Evolutionary conservation across 129 eudicot genomes (phyloP).

Genomic region (Heracleum sosnowskyi): DNA sequence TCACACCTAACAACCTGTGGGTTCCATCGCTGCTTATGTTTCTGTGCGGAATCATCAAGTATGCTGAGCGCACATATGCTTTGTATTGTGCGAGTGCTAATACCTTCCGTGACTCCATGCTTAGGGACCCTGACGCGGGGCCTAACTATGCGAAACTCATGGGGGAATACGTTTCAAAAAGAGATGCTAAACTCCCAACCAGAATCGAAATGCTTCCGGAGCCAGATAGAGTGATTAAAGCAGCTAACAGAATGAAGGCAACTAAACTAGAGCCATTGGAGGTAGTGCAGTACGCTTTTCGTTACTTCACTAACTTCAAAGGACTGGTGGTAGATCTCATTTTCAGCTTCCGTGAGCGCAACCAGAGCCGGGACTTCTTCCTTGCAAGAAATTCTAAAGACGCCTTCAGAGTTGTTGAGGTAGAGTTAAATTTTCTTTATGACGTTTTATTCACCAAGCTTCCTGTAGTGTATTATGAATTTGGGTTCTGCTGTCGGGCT

Average conservation of each 20-base stretch:
- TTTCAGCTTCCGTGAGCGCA: constrained; percentile 40
- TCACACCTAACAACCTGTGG: not conserved
- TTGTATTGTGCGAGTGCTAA: constrained; percentile 45
- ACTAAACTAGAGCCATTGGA: constrained; percentile 10
- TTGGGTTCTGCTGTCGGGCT: constrained; percentile 18
- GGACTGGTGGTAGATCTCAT: constrained; percentile 48
- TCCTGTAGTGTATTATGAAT: constrained; percentile 20
- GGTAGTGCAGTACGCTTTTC: constrained; percentile 41
- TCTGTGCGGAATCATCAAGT: constrained; percentile 9
- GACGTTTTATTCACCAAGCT: constrained; percentile 57
- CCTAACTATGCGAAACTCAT: constrained; percentile 39
- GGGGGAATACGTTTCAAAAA: constrained; percentile 25
- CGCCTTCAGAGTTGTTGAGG: constrained; percentile 49
- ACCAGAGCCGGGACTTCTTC: constrained; percentile 49
- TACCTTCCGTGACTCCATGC: constrained; percentile 44
- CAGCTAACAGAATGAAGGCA: not conserved
- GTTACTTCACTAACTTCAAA: constrained; percentile 35
- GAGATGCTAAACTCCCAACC: constrained; percentile 30
- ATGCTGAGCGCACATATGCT: constrained; percentile 28
- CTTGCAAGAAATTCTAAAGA: constrained; percentile 28
- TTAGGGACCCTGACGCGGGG: constrained; percentile 39
- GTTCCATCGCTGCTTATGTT: constrained; percentile 5
- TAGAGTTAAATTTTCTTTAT: constrained; percentile 55
- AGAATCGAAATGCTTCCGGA: constrained; percentile 15
- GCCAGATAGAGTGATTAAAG: constrained; percentile 11